Base-by-base conservation (phyloP, 2,329 filamentous ascomycete genomes). In the Colletotrichum tamarilloi region DNA sequence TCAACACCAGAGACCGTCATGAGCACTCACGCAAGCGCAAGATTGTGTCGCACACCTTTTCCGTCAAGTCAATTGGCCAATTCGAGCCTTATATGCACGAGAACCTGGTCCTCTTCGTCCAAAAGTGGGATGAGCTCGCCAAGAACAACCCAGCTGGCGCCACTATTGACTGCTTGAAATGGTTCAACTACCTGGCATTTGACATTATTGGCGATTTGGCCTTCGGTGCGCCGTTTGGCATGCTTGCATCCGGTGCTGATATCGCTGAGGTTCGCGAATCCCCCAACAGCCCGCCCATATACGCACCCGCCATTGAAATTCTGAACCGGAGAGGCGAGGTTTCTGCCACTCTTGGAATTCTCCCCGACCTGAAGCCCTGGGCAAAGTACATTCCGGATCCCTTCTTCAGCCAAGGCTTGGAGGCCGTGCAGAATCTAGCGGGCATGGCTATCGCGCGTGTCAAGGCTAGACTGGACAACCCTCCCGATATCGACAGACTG, bases 21-120 rank as follows among this genome's bases (percentile, higher is more conserved):
- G 94, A 98, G 79, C 95, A 98, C 82, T 92, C 92, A 0, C 91
- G 95, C 75, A 98, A 98, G 88, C 91, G 95, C 78, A 98, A 97
- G 88, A 92, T 94, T 2, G 90, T 98, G 60, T 92, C 94, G 1
- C 94, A 97, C 82, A 97, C 94, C 38, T 98, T 98, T 84, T 94
- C 92, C 16, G 88, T 92, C 74, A 97, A 96, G 84, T 94, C 91
- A 11, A 89, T 98, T 67, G 88, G 88, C 72, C 92, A 97, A 80
- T 97, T 97, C 80, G 95, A 98, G 85, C 93, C 95, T 64, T 97
- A 96, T 82, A 96, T 98, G 77, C 92, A 94, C 79, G 85, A 88
- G 76, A 97, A 97, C 81, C 87, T 97, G 4, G 90, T 93, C 72
- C 84, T 91, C 16, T 93, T 97, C 71, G 90, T 93, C 28, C 85